Percentiles rank a stretch among this genome's conserved stretches.
phyloP scores from a whole-genome alignment of 495 filamentous ascomycete genomes.

The Neurospora sp. region DNA sequence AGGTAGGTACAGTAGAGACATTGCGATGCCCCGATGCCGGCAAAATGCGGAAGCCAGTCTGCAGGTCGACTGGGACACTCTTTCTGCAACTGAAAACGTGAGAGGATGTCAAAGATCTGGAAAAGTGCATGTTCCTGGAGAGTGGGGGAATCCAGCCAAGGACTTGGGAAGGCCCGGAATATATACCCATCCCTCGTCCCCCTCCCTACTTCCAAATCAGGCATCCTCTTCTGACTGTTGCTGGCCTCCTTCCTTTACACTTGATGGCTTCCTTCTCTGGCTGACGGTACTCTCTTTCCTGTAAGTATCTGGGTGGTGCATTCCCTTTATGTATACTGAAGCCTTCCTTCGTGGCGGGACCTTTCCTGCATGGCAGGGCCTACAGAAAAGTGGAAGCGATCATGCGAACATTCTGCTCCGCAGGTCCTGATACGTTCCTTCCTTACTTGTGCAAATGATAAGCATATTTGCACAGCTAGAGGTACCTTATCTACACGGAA shows the following conservation, averaged over 20 bases:
- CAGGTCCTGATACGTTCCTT: neutral
- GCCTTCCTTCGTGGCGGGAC: neutral
- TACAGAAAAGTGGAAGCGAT: neutral
- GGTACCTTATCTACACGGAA: neutral
- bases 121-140: no score
- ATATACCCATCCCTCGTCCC: neutral
- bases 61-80: neutral
- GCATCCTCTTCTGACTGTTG: neutral
- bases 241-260: neutral
- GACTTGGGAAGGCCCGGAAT: neutral
- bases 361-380: neutral
- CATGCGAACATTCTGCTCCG: neutral
- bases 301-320: neutral
- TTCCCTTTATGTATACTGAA: neutral
- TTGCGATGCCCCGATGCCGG: no score
- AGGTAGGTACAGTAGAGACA: no score
- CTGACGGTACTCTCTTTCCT: neutral
- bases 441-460: neutral
- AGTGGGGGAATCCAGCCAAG: neutral
- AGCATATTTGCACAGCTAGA: neutral
- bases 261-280: neutral
- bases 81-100: no score
- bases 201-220: neutral
- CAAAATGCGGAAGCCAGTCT: neutral
- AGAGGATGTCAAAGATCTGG: no score